Percentiles rank a stretch among this genome's conserved stretches.
These are phyloP conservation scores for Cyclotella kingstonii DNA, from an alignment of 108 stramenopile genomes.

Conservation along the genomic window DNA sequence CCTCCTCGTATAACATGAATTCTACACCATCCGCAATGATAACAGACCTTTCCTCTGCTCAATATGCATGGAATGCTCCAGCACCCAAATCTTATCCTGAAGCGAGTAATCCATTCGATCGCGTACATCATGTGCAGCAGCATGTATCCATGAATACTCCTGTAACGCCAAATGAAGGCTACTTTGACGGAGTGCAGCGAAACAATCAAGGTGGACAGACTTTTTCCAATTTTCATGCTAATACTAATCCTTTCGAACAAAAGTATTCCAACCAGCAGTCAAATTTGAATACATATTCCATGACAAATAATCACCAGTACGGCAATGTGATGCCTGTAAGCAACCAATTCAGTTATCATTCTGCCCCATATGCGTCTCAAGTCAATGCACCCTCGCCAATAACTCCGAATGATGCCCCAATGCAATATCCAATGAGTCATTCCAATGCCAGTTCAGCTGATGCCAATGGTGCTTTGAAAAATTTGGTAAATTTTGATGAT, in stretches of 20 bases:
- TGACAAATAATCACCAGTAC: too few relatives aligned
- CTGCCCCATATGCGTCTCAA: conserved; percentile 1
- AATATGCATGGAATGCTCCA: conserved; percentile 16
- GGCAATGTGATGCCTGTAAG: too few relatives aligned
- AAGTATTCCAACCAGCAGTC: not conserved
- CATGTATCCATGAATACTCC: not conserved
- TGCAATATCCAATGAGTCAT: conserved; percentile 5
- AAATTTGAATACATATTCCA: too few relatives aligned
- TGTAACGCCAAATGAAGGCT: not conserved
- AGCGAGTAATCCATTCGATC: not conserved
- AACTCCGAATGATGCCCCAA: conserved; percentile 5
- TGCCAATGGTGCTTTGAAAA: conserved; percentile 14
- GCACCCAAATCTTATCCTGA: not conserved
- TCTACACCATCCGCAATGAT: not conserved
- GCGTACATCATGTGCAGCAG: not conserved
- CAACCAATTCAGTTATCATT: too few relatives aligned
- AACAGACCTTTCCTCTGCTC: conserved; percentile 1
- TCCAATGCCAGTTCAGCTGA: not conserved
- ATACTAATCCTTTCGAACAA: not conserved
- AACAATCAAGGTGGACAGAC: not conserved
- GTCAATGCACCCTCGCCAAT: conserved; percentile 12
- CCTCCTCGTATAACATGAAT: not conserved
- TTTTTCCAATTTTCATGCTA: not conserved
- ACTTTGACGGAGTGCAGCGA: not conserved
- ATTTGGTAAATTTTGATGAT: conserved; percentile 30